Base-by-base conservation (phyloP, 495 filamentous ascomycete genomes). In the Parathielavia appendiculata region DNA sequence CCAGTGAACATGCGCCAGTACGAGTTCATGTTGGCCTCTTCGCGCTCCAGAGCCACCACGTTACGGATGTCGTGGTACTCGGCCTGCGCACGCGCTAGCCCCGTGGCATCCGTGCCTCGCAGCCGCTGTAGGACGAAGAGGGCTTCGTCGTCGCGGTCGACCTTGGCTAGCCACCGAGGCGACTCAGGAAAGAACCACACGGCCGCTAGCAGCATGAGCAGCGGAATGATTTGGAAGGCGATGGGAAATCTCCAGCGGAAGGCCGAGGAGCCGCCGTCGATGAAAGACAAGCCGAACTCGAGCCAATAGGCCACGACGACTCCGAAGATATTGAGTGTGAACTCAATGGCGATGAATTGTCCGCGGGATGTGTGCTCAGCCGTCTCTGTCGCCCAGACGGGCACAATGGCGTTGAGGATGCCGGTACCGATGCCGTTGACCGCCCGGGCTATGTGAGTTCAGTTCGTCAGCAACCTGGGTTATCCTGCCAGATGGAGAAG, bases 281-380 rank as follows among this genome's bases (percentile, higher is more conserved):
- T 67, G 54, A 78, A 80, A 13, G 80, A 73, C 44, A 84, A 61
- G 41, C 81, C 79, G 59, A 83, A 85, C 19, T 79, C 79, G 57
- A 85, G 71, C 83, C 82, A 86, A 68, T 86, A 85, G 9, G 83
- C 82, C 32, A 86, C 67, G 4, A 78, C 76, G 34, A 87, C 82
- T 51, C 83, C 82, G 12, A 84, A 70, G 60, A 82, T 79, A 59
- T 79, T 80, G 8, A 77, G 77, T 58, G 81, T 81, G 67, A 83
- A 81, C 47, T 78, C 76, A 51, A 78, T 75, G 32, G 75, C 79
- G 20, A 81, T 67, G 56, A 71, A 77, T 20, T 71, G 72, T 34
- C 77, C 77, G 19, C 78, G 73, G 53, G 78, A 75, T 35, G 71
- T 64, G 17, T 78, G 75, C 12, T 71, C 74, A 16, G 76, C 76